Evolutionary conservation across 1,284 basidiomycete genomes (phyloP).

Genomic region (Volvariella volvacea): DNA sequence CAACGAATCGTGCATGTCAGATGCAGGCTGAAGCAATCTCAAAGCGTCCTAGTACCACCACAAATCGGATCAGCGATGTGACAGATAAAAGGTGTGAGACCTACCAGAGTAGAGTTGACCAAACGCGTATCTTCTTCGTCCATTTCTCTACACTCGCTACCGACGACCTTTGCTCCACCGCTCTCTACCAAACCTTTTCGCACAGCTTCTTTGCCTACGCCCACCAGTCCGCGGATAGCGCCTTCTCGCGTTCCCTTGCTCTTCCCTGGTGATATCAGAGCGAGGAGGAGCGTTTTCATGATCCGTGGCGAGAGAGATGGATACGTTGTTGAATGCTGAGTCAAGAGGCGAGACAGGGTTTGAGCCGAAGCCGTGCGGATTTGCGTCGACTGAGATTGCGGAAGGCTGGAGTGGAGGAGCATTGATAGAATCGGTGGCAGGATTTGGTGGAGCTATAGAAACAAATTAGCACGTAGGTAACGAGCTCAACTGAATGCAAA

Average conservation of each 20-base stretch:
- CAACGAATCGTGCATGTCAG: slow-evolving; percentile 49
- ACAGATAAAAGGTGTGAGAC: slow-evolving; percentile 13
- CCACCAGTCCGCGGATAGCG: slow-evolving; percentile 77
- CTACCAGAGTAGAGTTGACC: slow-evolving; percentile 52
- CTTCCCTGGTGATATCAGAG: slow-evolving; percentile 69
- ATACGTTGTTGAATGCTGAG: slow-evolving; percentile 75
- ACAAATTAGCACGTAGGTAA: slow-evolving; percentile 4
- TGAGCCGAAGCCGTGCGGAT: slow-evolving; percentile 75
- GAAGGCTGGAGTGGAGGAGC: slow-evolving; percentile 81
- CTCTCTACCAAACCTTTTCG: slow-evolving; percentile 72
- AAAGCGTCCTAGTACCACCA: slow-evolving; percentile 44
- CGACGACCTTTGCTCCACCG: slow-evolving; percentile 67
- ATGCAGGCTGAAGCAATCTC: slow-evolving; percentile 45
- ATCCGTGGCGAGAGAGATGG: slow-evolving; percentile 84
- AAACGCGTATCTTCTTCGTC: slow-evolving; percentile 36
- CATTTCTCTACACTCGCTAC: slow-evolving; percentile 45
- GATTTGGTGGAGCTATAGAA: slow-evolving; percentile 82
- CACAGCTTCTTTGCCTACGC: slow-evolving; percentile 79
- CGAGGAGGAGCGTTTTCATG: slow-evolving; percentile 87
- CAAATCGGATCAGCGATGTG: slow-evolving; percentile 4
- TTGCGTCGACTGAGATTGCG: slow-evolving; percentile 46
- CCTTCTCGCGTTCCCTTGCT: slow-evolving; percentile 77
- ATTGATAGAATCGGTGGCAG: slow-evolving; percentile 90
- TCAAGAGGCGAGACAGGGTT: slow-evolving; percentile 76
- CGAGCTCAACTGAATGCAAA: slow-evolving; percentile 1